phyloP scores from a whole-genome alignment of 176 grass and related monocot species.

The Ananas comosus region DNA sequence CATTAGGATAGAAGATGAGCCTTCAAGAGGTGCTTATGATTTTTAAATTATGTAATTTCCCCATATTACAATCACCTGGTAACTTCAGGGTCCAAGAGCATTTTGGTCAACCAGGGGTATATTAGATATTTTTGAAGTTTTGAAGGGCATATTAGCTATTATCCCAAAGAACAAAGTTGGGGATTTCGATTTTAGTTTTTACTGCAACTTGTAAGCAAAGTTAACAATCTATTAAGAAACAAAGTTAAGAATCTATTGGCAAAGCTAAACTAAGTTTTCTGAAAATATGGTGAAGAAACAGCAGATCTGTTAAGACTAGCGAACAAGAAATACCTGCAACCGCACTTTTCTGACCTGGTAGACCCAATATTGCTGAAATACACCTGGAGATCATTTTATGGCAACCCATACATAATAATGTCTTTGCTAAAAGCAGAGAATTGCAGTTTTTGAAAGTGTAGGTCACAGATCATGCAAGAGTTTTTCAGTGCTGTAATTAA shows the following conservation, averaged over 20 bases:
- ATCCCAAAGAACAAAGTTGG: no score
- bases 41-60: neutral
- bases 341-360: slow-evolving; percentile 97
- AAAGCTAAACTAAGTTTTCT: no score
- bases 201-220: no score
- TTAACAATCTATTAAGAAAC: no score
- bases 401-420: neutral
- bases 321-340: slow-evolving; percentile 56
- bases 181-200: no score
- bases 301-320: neutral
- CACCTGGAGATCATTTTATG: slow-evolving; percentile 36
- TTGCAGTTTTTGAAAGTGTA: neutral
- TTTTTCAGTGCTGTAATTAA: neutral
- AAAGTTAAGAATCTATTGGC: no score
- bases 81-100: neutral
- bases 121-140: no score
- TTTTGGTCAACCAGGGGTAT: no score
- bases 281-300: no score
- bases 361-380: slow-evolving; percentile 99
- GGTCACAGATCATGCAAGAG: neutral
- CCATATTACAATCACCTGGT: neutral
- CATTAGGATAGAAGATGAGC: neutral
- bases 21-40: neutral
- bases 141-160: no score
- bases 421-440: neutral